A percentile compares a stretch with the other conserved stretches of the same genome.
Conservation (phyloP, 768 basidiomycete species). For the Dacryopinax primogenitus region DNA sequence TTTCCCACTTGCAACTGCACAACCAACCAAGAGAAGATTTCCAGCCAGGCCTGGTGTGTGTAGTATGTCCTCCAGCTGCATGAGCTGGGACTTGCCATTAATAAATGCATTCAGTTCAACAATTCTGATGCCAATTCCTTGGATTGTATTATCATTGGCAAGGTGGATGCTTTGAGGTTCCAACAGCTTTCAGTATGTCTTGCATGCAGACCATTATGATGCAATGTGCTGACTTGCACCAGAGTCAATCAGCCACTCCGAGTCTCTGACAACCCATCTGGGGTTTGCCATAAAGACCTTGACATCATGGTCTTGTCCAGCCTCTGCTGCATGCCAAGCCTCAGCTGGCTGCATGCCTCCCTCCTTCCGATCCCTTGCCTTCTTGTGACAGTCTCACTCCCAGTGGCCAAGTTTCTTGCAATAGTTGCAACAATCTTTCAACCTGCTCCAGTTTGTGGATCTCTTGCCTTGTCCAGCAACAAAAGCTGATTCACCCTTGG, state of each 20-base stretch:
- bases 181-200: not conserved
- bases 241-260: not conserved
- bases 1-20: not conserved
- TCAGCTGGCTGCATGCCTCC: not conserved
- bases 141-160: not conserved
- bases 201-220: not conserved
- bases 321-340: not conserved
- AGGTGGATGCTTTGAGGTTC: not conserved
- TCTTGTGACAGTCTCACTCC: not conserved
- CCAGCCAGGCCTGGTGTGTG: not conserved
- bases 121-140: not conserved
- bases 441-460: not conserved
- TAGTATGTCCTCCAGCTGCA: not conserved
- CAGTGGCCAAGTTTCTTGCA: not conserved
- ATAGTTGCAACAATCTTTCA: not conserved
- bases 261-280: not conserved
- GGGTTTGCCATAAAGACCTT: not conserved
- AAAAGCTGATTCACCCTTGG: not conserved
- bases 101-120: not conserved
- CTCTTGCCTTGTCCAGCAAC: not conserved
- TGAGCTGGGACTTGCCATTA: not conserved
- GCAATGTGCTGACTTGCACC: not conserved
- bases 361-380: not conserved
- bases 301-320: not conserved
- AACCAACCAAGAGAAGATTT: not conserved